Evolutionary conservation across 2,329 filamentous ascomycete species (phyloP), one percentile per base, ranked within the genome.

Genomic region (Didymella pomorum): DNA sequence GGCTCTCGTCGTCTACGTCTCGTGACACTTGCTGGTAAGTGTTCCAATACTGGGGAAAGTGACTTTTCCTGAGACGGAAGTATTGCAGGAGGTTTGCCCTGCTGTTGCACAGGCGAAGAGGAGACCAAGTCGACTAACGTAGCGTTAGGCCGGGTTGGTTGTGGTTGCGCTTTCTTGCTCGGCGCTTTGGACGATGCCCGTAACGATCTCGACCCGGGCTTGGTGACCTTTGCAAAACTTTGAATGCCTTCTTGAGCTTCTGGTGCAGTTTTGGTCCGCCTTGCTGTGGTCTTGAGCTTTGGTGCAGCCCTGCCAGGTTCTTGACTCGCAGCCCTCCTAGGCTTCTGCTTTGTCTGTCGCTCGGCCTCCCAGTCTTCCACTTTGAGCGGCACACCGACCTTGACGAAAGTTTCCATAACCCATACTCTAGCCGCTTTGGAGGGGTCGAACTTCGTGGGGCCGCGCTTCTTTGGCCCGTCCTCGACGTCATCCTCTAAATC

Each of bases 341-440:
- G 65, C 31, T 70, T 71, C 28, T 52, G 37, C 29, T 65, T 70
- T 9, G 53, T 65, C 45, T 69, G 69, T 47, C 63, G 45, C 33
- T 61, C 64, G 14, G 68, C 80, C 66, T 91, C 85, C 84, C 89
- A 93, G 41, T 85, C 84, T 62, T 88, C 81, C 0, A 91, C 84
- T 26, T 84, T 84, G 2, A 87, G 77, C 3, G 89, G 89, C 53
- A 88, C 82, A 0, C 90, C 89, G 2, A 88, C 73, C 56, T 83
- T 86, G 4, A 87, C 84, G 51, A 91, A 81, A 0, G 84, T 82
- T 65, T 89, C 86, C 21, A 89, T 81, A 6, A 93, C 77, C 91
- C 91, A 94, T 10, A 84, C 74, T 62, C 89, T 85, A 39, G 91
- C 86, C 1, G 86, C 79, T 26, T 86, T 82, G 9, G 82, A 83